Conservation (phyloP, 176 grass and related monocot genomes). For the Ensete ventricosum region DNA sequence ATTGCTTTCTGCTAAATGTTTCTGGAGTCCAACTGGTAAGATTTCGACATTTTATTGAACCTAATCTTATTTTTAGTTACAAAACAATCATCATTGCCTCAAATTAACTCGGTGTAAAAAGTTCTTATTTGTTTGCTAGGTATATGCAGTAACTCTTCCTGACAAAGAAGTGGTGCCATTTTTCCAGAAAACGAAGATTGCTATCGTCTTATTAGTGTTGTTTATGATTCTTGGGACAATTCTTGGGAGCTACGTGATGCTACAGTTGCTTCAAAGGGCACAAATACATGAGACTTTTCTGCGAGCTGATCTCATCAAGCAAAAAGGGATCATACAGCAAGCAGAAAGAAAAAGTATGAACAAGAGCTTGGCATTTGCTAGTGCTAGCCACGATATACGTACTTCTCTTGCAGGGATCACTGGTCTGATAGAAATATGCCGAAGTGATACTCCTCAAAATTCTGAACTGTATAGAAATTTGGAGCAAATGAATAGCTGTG, state of each 20-base stretch:
- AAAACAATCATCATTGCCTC: not conserved
- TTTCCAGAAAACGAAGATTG: not conserved
- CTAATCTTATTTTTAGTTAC: not conserved
- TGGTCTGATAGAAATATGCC: slow-evolving; percentile 37
- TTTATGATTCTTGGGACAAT: not conserved
- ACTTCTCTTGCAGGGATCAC: slow-evolving; percentile 37
- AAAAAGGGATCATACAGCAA: slow-evolving; percentile 57
- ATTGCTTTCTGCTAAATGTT: not conserved
- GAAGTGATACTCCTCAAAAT: slow-evolving; percentile 5
- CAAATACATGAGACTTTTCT: slow-evolving; percentile 24
- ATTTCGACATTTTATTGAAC: not conserved
- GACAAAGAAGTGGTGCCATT: not conserved
- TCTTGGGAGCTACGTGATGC: slow-evolving; percentile 1
- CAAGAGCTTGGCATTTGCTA: slow-evolving; percentile 69
- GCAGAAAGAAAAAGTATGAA: slow-evolving; percentile 86
- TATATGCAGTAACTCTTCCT: not conserved
- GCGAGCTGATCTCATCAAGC: slow-evolving; percentile 38
- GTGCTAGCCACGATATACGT: slow-evolving; percentile 61
- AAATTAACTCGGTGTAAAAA: not conserved
- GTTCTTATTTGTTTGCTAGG: not conserved
- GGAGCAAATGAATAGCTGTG: slow-evolving; percentile 38
- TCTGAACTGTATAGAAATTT: slow-evolving; percentile 35
- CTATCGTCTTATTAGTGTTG: not conserved
- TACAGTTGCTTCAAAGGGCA: slow-evolving; percentile 1
- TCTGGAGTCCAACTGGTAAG: slow-evolving; percentile 1